Evolutionary conservation across 768 basidiomycete genomes (phyloP).

Genomic region (Lactarius psammicola): DNA sequence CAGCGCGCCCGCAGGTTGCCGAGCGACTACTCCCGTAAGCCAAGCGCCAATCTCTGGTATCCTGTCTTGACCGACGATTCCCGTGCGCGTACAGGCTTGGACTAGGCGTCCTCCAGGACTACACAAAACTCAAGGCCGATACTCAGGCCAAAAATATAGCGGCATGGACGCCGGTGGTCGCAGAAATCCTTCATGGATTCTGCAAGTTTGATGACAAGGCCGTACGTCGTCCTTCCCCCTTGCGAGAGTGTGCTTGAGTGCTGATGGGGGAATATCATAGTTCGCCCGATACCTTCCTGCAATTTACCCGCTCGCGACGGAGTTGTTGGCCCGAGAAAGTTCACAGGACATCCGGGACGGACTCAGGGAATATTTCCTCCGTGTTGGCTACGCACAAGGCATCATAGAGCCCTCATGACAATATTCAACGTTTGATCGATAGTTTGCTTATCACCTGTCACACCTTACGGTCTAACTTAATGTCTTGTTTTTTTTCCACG

Average conservation of each 20-base stretch:
- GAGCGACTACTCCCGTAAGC: conserved; percentile 68
- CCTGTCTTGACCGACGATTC: conserved; percentile 14
- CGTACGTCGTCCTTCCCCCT: conserved; percentile 49
- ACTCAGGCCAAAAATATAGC: conserved; percentile 92
- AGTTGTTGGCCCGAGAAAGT: conserved; percentile 79
- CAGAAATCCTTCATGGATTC: conserved; percentile 89
- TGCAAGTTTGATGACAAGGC: conserved; percentile 86
- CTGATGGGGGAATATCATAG: conserved; percentile 42
- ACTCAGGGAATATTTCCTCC: conserved; percentile 73
- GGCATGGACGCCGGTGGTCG: conserved; percentile 99
- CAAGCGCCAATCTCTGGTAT: conserved; percentile 29
- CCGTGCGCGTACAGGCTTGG: conserved; percentile 70
- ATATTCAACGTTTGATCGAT: not conserved
- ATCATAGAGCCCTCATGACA: conserved; percentile 55
- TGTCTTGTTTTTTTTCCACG: not conserved
- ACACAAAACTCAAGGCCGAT: conserved; percentile 83
- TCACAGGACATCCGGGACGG: conserved; percentile 79
- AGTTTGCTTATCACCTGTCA: conserved; percentile 1
- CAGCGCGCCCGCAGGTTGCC: conserved; percentile 75
- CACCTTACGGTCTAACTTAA: conserved; percentile 7
- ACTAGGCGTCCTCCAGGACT: conserved; percentile 85
- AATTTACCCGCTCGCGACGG: conserved; percentile 87
- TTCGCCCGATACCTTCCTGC: conserved; percentile 85
- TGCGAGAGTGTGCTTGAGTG: not conserved
- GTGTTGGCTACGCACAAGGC: conserved; percentile 72